Conservation (phyloP, 352 stramenopile genomes). For the Phytophthora europaea region DNA sequence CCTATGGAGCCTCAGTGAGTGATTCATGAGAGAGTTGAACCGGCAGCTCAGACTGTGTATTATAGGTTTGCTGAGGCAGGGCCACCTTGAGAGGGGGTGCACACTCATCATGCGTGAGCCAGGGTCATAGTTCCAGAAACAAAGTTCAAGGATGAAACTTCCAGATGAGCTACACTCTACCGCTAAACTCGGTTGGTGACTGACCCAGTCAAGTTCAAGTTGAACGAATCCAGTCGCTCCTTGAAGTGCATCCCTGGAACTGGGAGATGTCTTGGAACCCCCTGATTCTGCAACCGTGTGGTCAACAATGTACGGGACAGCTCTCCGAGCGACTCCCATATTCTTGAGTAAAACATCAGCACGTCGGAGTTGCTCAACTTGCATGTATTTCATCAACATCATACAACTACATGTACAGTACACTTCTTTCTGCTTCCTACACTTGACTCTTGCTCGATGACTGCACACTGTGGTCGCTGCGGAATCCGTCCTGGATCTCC, state of each 20-base stretch:
- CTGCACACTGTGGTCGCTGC: slow-evolving; percentile 16
- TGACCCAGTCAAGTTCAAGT: slow-evolving; percentile 20
- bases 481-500: slow-evolving; percentile 68
- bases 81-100: background rate
- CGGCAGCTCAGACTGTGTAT: no score
- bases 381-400: background rate
- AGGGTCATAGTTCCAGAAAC: slow-evolving; percentile 15
- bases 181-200: background rate
- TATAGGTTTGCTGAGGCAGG: background rate
- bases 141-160: slow-evolving; percentile 28
- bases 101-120: slow-evolving; percentile 19
- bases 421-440: slow-evolving; percentile 17
- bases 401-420: background rate
- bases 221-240: slow-evolving; percentile 8
- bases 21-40: no score
- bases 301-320: no score
- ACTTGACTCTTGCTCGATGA: slow-evolving; percentile 30
- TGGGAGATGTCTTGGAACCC: no score
- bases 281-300: no score
- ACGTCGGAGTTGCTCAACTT: no score
- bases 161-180: slow-evolving; percentile 14
- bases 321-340: no score
- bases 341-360: no score
- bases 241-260: slow-evolving; percentile 6
- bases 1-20: no score